A percentile compares a stretch with the other conserved stretches of the same genome.
phyloP scores from a whole-genome alignment of 305 asterid species.

The Euphrasia arctica region DNA sequence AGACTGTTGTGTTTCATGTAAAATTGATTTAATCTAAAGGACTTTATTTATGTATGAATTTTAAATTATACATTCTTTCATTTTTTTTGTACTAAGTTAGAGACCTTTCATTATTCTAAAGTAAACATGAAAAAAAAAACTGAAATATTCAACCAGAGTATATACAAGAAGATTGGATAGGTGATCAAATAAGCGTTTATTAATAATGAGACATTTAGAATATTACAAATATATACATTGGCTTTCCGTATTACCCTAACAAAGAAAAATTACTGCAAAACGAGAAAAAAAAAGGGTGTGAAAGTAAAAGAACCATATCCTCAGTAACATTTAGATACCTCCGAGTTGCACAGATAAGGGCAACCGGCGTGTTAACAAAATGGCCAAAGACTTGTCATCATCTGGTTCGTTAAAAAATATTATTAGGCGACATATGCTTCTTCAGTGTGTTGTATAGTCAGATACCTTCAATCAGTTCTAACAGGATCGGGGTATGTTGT shows the following conservation, averaged over 20 bases:
- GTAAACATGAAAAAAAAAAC: too few relatives aligned
- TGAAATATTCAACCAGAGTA: not conserved
- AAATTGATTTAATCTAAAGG: not conserved
- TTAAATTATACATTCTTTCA: too few relatives aligned
- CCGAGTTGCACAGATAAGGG: slow-evolving; percentile 19
- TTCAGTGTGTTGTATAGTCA: slow-evolving; percentile 32
- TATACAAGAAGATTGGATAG: slow-evolving; percentile 1
- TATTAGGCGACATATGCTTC: too few relatives aligned
- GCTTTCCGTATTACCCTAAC: slow-evolving; percentile 34
- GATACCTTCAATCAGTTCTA: slow-evolving; percentile 40
- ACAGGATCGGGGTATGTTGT: slow-evolving; percentile 56
- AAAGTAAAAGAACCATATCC: slow-evolving; percentile 27
- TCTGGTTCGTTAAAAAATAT: too few relatives aligned
- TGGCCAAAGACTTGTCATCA: not conserved
- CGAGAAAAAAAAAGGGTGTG: slow-evolving; percentile 19
- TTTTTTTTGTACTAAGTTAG: too few relatives aligned
- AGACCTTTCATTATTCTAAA: too few relatives aligned
- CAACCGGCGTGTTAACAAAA: slow-evolving; percentile 30
- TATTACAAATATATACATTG: slow-evolving; percentile 27
- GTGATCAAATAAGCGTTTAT: slow-evolving; percentile 21
- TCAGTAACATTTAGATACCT: slow-evolving; percentile 30
- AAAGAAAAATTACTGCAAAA: slow-evolving; percentile 9
- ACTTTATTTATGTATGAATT: not conserved
- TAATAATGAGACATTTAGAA: slow-evolving; percentile 28
- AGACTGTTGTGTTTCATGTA: not conserved